Evolutionary conservation across 306 rosid genomes (phyloP).

Genomic region (Quercus parvula): DNA sequence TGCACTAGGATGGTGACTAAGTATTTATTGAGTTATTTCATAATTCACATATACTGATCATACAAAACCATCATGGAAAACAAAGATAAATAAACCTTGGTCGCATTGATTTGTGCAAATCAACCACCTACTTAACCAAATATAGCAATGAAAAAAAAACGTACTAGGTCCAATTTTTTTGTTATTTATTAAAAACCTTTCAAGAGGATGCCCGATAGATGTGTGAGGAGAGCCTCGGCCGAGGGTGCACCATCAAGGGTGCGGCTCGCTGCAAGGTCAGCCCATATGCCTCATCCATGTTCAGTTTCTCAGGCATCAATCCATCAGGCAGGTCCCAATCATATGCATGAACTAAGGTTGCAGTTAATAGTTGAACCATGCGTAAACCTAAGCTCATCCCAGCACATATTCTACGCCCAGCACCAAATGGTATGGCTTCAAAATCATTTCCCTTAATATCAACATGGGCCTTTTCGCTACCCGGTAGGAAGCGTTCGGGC

Average conservation of each 20-base stretch:
- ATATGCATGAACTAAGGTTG: conserved; percentile 52
- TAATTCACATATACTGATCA: no score
- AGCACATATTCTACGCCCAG: conserved; percentile 76
- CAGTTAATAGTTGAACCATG: conserved; percentile 52
- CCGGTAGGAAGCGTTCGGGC: conserved; percentile 67
- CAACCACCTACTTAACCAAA: neutral
- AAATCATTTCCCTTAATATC: conserved; percentile 69
- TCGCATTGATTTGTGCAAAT: neutral
- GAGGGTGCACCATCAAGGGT: conserved; percentile 48
- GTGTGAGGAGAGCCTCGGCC: conserved; percentile 37
- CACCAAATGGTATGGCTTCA: conserved; percentile 78
- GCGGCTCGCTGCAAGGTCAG: conserved; percentile 61
- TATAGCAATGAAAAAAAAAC: neutral
- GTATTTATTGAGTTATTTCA: no score
- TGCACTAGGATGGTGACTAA: no score
- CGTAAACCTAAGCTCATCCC: conserved; percentile 66
- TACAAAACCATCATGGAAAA: neutral
- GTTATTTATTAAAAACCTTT: neutral
- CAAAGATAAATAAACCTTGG: neutral
- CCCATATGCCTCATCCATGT: conserved; percentile 81
- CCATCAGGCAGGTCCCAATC: conserved; percentile 57
- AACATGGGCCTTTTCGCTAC: conserved; percentile 53
- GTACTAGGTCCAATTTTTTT: neutral
- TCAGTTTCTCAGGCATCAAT: conserved; percentile 32
- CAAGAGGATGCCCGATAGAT: conserved; percentile 20